Evolutionary conservation across 2,329 filamentous ascomycete species (phyloP).

Genomic region (Penicillium occitanis): DNA sequence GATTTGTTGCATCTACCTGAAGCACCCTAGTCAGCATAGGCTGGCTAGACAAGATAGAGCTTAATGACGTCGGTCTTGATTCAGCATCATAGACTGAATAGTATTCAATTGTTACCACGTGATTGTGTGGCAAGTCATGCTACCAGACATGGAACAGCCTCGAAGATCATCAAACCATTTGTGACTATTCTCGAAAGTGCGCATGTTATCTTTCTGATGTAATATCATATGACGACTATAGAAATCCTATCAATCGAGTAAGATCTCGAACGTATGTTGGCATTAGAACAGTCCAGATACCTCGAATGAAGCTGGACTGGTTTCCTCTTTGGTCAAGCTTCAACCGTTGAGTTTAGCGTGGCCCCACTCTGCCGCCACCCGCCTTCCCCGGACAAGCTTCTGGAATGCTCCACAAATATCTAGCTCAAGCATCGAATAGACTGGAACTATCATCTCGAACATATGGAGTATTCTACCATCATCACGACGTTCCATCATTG

Average conservation of each 20-base stretch:
- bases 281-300: neutral
- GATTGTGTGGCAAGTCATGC: neutral
- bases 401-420: constrained; percentile 19
- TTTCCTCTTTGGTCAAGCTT: constrained; percentile 10
- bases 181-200: neutral
- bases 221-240: neutral
- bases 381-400: constrained; percentile 9
- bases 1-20: neutral
- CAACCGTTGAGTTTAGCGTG: neutral
- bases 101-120: neutral
- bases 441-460: too few relatives aligned
- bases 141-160: neutral
- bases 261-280: neutral
- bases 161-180: neutral
- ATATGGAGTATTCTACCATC: constrained; percentile 8
- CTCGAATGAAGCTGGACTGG: neutral
- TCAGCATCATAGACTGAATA: neutral
- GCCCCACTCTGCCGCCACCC: constrained; percentile 10
- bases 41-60: neutral
- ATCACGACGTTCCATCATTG: constrained; percentile 1
- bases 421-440: neutral
- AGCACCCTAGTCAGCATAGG: neutral
- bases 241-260: neutral
- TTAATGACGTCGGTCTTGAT: neutral
- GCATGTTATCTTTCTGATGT: neutral